Conservation (phyloP, 208 protist genomes). For the Giardia duodenalis region DNA sequence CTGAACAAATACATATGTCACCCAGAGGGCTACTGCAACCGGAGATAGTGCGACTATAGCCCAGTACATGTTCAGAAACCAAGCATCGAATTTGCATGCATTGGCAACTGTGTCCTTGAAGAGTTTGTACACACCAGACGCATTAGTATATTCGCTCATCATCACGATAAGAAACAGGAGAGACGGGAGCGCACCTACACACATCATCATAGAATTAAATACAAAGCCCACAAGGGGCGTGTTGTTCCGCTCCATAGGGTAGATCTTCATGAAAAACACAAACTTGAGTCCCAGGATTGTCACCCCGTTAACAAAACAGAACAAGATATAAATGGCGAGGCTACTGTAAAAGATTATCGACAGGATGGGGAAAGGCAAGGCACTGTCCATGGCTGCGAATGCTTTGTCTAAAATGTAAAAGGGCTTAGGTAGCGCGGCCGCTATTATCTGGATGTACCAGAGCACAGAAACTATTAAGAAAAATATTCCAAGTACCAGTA, state of each 20-base stretch:
- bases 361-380: background rate
- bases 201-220: background rate
- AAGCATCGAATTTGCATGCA: background rate
- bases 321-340: background rate
- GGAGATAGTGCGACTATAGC: background rate
- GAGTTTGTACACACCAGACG: background rate
- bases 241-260: background rate
- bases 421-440: background rate
- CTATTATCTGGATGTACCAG: background rate
- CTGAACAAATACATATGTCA: background rate
- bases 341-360: background rate
- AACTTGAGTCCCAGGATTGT: conserved; percentile 18
- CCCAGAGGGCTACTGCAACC: background rate
- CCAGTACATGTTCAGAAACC: background rate
- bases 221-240: background rate
- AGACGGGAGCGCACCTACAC: background rate
- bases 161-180: background rate
- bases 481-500: conserved; percentile 2
- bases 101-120: background rate
- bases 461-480: background rate
- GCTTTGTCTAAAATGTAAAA: no score
- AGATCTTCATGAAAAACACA: conserved; percentile 3
- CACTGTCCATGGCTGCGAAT: no score
- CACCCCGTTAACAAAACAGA: conserved; percentile 21
- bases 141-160: background rate